Evolutionary conservation across 1,139 yeast genomes (phyloP), one percentile per base, ranked within the genome.

Genomic region (Petasospora rhodanensis): DNA sequence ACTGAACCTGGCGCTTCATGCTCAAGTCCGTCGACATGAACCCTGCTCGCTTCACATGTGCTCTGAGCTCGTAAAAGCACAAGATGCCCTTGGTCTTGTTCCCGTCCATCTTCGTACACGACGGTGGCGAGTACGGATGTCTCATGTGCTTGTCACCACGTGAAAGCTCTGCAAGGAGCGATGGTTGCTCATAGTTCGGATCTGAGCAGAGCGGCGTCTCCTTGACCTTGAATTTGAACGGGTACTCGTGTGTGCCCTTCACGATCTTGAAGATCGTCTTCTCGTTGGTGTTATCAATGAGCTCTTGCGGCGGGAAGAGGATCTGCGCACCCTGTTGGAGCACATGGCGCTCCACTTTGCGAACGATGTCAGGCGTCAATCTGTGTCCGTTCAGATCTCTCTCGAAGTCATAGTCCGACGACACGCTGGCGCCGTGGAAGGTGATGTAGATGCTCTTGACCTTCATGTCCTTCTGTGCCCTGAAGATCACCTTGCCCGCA

Each of bases 1-100:
- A 30, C 14, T 6, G 17, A 12, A 30, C 11, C 22, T 16, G 12
- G n/a, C 20, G 14, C 33, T 30, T 30, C 18, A 14, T 6, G 5
- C 9, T 15, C 7, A 30, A 12, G 19, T 30, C 33, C 8, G 18
- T 12, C 11, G 21, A 3, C 14, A 30, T 9, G 25, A 30, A 30
- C 13, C 33, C 33, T 3, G 22, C 22, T n/a, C 27, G 15, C 16
- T 20, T n/a, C 18, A 30, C 29, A 8, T 18, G 11, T 2, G 22
- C 33, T 4, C 28, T n/a, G 11, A 30, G 6, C 25, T 30, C 33
- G 21, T 30, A 30, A 22, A n/a, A 30, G 25, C 33, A 30, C 19
- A 30, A 15, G 5, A 30, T 21, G 9, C 33, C 33, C 14, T 25
- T 13, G 7, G 28, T 24, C 12, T 25, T 13, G 9, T 12, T 24